These are phyloP conservation scores for Macadamia tetraphylla DNA, from an alignment of 164 flowering plant species.

Conservation along the genomic window DNA sequence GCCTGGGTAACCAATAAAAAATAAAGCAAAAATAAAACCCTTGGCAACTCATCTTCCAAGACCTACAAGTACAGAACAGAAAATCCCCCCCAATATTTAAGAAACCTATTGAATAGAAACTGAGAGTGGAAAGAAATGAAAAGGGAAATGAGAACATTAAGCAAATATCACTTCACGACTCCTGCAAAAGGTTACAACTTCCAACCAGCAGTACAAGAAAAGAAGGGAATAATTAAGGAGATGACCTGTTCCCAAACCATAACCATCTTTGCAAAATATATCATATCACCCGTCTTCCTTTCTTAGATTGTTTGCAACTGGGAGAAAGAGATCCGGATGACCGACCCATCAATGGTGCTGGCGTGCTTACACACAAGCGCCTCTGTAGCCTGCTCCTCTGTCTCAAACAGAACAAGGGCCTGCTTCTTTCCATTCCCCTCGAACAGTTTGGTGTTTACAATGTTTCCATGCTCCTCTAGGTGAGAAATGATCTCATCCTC, in stretches of 20 bases:
- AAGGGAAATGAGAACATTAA: neutral
- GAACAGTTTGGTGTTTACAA: slow-evolving; percentile 72
- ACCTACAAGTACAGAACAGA: too few species aligned
- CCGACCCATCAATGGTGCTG: slow-evolving; percentile 55
- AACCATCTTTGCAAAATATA: slow-evolving; percentile 5
- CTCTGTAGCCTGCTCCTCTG: slow-evolving; percentile 95
- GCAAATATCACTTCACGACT: neutral
- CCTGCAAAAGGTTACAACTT: neutral
- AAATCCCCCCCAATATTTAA: neutral
- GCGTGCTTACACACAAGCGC: slow-evolving; percentile 98
- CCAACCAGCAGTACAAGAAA: neutral
- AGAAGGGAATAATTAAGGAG: neutral
- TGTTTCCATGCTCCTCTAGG: slow-evolving; percentile 85
- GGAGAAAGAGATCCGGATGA: slow-evolving; percentile 88
- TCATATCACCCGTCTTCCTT: neutral
- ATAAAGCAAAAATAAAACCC: too few species aligned
- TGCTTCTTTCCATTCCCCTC: slow-evolving; percentile 97
- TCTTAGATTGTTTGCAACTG: slow-evolving; percentile 70
- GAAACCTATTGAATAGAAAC: neutral
- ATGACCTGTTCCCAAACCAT: slow-evolving; percentile 4
- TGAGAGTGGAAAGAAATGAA: neutral
- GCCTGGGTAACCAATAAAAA: neutral
- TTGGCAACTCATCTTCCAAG: too few species aligned
- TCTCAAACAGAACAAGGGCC: slow-evolving; percentile 77
- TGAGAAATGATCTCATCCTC: slow-evolving; percentile 78